Evolutionary conservation across 2,329 filamentous ascomycete genomes (phyloP).

Genomic region (Colletotrichum falcatum): DNA sequence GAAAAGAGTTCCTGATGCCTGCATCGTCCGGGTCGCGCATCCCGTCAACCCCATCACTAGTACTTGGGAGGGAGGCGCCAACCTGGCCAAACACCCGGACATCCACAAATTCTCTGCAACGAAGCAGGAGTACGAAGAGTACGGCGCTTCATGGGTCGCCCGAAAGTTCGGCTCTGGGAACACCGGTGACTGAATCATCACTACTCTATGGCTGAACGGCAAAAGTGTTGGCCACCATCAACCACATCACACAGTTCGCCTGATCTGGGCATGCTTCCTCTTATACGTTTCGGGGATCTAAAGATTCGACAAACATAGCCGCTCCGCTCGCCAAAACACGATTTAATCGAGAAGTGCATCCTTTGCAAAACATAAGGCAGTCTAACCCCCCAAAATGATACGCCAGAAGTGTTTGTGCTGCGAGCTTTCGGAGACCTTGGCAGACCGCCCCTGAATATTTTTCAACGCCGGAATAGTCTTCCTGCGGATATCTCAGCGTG

Average conservation of each 20-base stretch:
- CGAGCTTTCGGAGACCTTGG: neutral
- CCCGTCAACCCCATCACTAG: constrained; percentile 80
- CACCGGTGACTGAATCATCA: constrained; percentile 20
- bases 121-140: constrained; percentile 89
- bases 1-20: constrained; percentile 79
- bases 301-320: neutral
- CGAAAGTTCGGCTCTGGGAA: constrained; percentile 71
- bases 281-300: neutral
- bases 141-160: constrained; percentile 80
- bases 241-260: neutral
- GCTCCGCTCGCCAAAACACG: neutral
- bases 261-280: neutral
- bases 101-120: constrained; percentile 80
- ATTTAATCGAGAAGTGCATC: neutral
- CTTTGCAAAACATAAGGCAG: neutral
- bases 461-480: neutral
- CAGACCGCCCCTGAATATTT: neutral
- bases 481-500: neutral
- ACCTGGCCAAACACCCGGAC: constrained; percentile 76
- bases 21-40: constrained; percentile 78
- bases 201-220: neutral
- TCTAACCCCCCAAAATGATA: neutral
- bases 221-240: neutral
- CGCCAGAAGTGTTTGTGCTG: constrained; percentile 5
- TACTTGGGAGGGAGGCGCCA: constrained; percentile 88